Evolutionary conservation across 2,329 filamentous ascomycete genomes (phyloP), one percentile per base, ranked within the genome.

Genomic region (Exophiala alcalophila): DNA sequence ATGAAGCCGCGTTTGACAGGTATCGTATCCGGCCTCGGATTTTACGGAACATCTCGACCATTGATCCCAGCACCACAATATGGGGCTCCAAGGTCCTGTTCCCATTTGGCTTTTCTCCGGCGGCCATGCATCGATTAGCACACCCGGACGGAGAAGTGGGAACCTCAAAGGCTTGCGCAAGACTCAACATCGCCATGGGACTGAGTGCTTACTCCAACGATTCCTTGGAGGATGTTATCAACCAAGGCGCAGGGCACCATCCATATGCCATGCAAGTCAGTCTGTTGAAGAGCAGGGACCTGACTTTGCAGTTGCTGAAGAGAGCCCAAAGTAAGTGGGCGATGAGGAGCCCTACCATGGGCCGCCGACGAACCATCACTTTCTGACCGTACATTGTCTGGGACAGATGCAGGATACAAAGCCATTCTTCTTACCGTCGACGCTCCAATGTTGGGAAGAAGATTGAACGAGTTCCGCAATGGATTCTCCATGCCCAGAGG

Each of bases 401-500:
- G n/a, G 23, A 24, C 32, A 69, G 63, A 61, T 39, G 65, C 69
- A 0, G 73, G 74, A 5, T 78, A 73, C 57, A 73, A 72, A 47
- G 76, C 75, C 0, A 59, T 79, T 3, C 67, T 80, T 21, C 56
- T 81, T 1, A 73, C 76, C 0, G 73, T 77, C 1, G 77, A 80
- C 49, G 68, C 68, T 0, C 75, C 76, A 0, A 66, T 76, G 1
- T 62, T 79, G 0, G 77, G 76, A 0, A 66, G 69, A 16, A 65
- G 76, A 1, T 62, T 77, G 23, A 73, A 76, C 29, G 74, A 80
- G 52, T 70, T 70, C 49, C 67, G 73, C 2, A 77, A 77, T 44
- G 63, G 69, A 21, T 78, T 77, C 57, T 53, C 54, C 1, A 30
- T 56, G 18, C 55, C 53, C 9, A 23, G 40, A 21, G 56, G 50